A percentile compares a stretch with the other conserved stretches of the same genome.
Conservation (phyloP, 495 filamentous ascomycete genomes). For the Ascodesmis nigricans region DNA sequence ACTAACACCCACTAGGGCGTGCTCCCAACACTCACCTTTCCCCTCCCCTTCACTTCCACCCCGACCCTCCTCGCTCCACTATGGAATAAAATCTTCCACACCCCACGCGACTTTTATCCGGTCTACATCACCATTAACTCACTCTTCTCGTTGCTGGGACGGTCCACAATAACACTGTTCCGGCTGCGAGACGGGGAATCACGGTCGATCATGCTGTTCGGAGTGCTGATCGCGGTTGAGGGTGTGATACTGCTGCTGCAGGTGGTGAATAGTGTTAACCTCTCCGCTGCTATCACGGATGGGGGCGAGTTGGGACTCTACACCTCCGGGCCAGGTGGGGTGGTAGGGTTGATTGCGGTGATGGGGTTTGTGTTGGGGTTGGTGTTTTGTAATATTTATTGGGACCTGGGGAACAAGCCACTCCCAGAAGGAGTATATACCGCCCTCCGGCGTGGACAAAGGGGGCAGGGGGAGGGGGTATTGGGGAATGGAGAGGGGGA, state of each 20-base stretch:
- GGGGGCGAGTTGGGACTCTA: neutral
- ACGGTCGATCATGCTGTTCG: neutral
- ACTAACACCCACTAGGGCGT: conserved; percentile 5
- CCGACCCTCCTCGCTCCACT: neutral
- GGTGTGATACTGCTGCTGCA: conserved; percentile 2
- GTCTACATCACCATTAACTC: conserved; percentile 8
- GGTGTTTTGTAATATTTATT: conserved; percentile 13
- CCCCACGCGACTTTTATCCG: conserved; percentile 9
- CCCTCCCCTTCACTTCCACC: conserved; percentile 6
- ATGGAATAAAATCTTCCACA: conserved; percentile 2
- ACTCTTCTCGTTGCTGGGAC: conserved; percentile 5
- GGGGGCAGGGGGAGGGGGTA: conserved; percentile 1
- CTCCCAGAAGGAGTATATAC: conserved; percentile 8
- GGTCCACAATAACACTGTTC: conserved; percentile 7
- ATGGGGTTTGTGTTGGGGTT: conserved; percentile 8
- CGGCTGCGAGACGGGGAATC: neutral
- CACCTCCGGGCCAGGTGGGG: conserved; percentile 6
- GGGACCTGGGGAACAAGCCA: conserved; percentile 2
- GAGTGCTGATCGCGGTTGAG: conserved; percentile 1
- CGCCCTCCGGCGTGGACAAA: conserved; percentile 1
- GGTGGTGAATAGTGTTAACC: conserved; percentile 5
- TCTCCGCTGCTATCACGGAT: too few species aligned
- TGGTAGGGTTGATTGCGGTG: neutral
- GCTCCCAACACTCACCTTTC: conserved; percentile 7
- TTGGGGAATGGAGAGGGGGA: conserved; percentile 24